Evolutionary conservation across 306 rosid genomes (phyloP).

Genomic region (Malus sieversii): DNA sequence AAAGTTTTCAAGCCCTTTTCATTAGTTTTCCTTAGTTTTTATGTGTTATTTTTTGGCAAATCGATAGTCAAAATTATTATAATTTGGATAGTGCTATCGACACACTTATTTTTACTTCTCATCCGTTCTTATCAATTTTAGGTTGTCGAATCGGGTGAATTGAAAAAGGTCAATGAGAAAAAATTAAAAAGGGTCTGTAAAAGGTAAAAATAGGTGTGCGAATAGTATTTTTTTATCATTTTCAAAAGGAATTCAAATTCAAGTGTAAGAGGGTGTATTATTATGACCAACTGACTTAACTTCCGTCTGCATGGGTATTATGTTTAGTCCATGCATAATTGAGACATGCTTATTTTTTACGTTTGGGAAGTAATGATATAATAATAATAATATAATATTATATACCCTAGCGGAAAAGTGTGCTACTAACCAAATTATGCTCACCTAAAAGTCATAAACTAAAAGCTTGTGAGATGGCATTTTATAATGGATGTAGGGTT

Average conservation of each 20-base stretch:
- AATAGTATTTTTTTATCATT: too few relatives aligned
- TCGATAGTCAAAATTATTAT: background rate
- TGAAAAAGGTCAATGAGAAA: too few relatives aligned
- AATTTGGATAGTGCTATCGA: too few relatives aligned
- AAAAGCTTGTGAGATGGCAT: background rate
- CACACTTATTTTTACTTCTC: too few relatives aligned
- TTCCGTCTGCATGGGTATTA: too few relatives aligned
- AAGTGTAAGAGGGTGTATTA: rapidly evolving
- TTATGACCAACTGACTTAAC: background rate
- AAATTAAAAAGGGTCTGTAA: too few relatives aligned
- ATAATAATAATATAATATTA: too few relatives aligned
- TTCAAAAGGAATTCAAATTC: background rate
- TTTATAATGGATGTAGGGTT: background rate
- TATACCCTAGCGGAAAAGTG: background rate
- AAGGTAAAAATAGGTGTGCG: too few relatives aligned
- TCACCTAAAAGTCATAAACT: background rate
- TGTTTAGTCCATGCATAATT: background rate
- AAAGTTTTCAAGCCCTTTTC: too few relatives aligned
- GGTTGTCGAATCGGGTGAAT: too few relatives aligned
- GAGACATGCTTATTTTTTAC: background rate
- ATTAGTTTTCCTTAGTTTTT: background rate
- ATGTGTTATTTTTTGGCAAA: background rate
- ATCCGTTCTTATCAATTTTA: too few relatives aligned
- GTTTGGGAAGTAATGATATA: background rate
- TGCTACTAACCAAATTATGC: background rate